phyloP scores from a whole-genome alignment of 1,284 basidiomycete genomes.

The Apiotrichum montevideense region DNA sequence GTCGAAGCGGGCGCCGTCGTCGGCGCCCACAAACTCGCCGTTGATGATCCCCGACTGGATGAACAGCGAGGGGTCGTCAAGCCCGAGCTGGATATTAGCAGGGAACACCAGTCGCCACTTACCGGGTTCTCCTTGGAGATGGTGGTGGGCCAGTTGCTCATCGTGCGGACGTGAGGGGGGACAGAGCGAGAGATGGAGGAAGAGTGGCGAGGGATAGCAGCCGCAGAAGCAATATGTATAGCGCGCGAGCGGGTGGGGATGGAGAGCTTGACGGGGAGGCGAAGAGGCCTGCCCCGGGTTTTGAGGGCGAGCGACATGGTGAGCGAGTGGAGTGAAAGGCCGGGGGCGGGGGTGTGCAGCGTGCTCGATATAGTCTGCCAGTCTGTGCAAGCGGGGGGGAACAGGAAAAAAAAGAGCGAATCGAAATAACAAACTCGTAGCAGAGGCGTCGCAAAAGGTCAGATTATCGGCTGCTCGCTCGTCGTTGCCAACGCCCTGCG shows the following conservation, averaged over 20 bases:
- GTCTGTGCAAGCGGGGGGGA: too few species aligned
- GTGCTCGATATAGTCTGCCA: not conserved
- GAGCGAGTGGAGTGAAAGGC: not conserved
- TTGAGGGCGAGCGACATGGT: not conserved
- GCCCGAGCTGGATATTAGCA: conserved; percentile 35
- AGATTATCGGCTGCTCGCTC: not conserved
- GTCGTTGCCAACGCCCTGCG: not conserved
- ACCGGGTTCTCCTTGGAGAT: conserved; percentile 38
- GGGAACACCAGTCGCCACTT: conserved; percentile 24
- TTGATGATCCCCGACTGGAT: conserved; percentile 70
- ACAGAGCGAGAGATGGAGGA: not conserved
- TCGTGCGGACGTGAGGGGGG: conserved; percentile 11
- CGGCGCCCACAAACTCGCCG: conserved; percentile 76
- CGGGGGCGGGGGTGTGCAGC: not conserved
- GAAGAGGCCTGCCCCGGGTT: not conserved
- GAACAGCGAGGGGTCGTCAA: conserved; percentile 69
- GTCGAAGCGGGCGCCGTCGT: conserved; percentile 61
- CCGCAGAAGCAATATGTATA: not conserved
- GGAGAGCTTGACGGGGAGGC: not conserved
- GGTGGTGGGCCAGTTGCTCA: conserved; percentile 38
- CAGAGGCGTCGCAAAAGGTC: not conserved
- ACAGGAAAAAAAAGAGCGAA: not conserved
- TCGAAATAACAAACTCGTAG: not conserved
- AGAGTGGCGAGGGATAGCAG: not conserved
- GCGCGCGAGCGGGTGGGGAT: not conserved